phyloP scores from a whole-genome alignment of 768 basidiomycete genomes.

The Lactifluus piperatus region DNA sequence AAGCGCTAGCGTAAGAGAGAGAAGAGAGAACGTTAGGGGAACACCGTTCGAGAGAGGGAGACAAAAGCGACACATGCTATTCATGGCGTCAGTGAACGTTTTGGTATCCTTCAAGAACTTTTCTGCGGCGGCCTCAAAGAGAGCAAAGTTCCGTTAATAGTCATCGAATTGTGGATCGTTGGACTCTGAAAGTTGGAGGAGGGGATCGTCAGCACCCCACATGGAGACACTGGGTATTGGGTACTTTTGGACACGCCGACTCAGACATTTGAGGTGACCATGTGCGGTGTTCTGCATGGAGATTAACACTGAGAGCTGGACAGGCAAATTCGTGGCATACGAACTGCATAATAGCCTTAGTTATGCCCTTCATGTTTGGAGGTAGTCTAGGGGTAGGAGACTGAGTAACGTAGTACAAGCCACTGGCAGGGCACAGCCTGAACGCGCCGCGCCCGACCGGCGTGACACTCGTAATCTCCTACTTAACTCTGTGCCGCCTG shows the following conservation, averaged over 20 bases:
- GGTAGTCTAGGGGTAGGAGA: not conserved
- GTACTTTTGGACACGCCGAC: conserved; percentile 91
- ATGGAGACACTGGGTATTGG: conserved; percentile 9
- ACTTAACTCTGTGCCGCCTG: too few species aligned
- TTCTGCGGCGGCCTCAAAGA: conserved; percentile 74
- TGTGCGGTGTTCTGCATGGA: conserved; percentile 70
- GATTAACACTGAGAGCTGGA: not conserved
- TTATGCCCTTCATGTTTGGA: conserved; percentile 58
- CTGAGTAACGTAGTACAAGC: too few species aligned
- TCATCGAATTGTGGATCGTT: conserved; percentile 88
- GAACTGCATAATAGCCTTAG: conserved; percentile 71
- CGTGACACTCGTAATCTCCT: too few species aligned
- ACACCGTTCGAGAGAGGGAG: not conserved
- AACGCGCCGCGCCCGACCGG: too few species aligned
- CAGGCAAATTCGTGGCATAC: conserved; percentile 9
- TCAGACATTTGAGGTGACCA: conserved; percentile 76
- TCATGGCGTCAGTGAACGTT: conserved; percentile 76
- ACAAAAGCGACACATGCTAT: conserved; percentile 37
- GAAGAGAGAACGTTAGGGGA: not conserved
- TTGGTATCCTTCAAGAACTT: conserved; percentile 90
- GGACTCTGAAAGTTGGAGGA: conserved; percentile 52
- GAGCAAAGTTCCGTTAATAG: conserved; percentile 64
- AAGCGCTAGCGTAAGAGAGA: conserved; percentile 45
- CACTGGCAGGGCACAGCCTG: not conserved
- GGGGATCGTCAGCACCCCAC: not conserved